Base-by-base conservation (phyloP, 768 basidiomycete species). In the Tylopilus sp. region DNA sequence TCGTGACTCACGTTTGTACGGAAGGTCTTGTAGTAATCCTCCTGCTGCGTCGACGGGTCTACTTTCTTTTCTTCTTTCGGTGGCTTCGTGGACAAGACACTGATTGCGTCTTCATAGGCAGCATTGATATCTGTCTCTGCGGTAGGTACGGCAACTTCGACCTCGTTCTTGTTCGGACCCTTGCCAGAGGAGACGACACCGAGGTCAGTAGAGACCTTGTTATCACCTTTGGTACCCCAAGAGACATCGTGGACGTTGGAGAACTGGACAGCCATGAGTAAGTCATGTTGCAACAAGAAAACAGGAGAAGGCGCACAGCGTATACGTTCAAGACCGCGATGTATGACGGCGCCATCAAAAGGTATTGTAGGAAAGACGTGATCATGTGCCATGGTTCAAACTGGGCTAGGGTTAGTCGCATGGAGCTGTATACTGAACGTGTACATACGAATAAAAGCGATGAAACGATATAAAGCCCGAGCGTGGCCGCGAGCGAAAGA, bases 371-470 rank as follows among this genome's bases (percentile, higher is more conserved):
- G 71, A 98, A 95, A 6, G 88, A 91, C 0, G 97, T 98, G 62
- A 99, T 77, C 92, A 99, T 90, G 67, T 99, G 97, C 92, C 94
- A 97, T 2, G 95, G 95, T 59, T 98, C 94, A 59, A 97, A 85
- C 85, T 95, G 64, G 47, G 48, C 13, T n/a, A 26, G 33, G 10
- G 41, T 43, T 31, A 40, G 39, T 53, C 26, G 40, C 20, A 44
- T 20, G 6, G 43, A 31, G 6, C 6, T 15, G 25, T 1, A 6
- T 6, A 21, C 22, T 3, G 13, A 28, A 35, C 30, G n/a, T 54
- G 28, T 9, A 80, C 93, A 62, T 63, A 94, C 90, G 71, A 93
- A 93, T 43, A 95, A 78, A 10, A 98, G 58, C 4, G 86, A 90
- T 0, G 95, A 79, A 40, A 91, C 26, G 44, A 97, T 63, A 69